A percentile compares a stretch with the other conserved stretches of the same genome.
phyloP scores from a whole-genome alignment of 169 alveolate genomes.

The Eimeria falciformis region DNA sequence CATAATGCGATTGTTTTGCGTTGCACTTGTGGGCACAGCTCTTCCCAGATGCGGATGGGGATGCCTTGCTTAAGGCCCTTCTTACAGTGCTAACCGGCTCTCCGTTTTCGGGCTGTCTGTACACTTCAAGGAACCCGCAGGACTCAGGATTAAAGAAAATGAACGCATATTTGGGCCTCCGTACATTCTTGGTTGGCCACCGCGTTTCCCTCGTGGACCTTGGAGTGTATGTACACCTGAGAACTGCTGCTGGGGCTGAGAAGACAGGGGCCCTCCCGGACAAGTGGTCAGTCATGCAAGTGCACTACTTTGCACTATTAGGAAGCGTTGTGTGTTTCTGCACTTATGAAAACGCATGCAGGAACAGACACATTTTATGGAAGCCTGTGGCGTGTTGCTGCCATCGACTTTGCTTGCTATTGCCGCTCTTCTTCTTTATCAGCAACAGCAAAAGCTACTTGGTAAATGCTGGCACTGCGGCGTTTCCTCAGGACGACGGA shows the following conservation, averaged over 20 bases:
- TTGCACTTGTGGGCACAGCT: too few species aligned
- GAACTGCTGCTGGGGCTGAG: neutral
- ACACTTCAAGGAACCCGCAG: neutral
- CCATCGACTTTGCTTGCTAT: too few species aligned
- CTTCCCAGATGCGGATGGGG: neutral
- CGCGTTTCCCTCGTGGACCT: conserved; percentile 63
- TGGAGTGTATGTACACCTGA: conserved; percentile 34
- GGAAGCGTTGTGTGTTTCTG: too few species aligned
- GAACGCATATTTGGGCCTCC: conserved; percentile 23
- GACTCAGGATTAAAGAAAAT: neutral
- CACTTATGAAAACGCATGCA: too few species aligned
- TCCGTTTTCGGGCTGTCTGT: conserved; percentile 5
- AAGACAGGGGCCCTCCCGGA: conserved; percentile 31
- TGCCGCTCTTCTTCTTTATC: too few species aligned
- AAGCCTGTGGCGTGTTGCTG: too few species aligned
- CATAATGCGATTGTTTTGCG: too few species aligned
- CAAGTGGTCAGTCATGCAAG: neutral
- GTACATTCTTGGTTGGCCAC: conserved; percentile 42
- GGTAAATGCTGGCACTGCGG: too few species aligned
- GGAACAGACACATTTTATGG: too few species aligned
- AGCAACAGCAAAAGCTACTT: too few species aligned
- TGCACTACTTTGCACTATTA: too few species aligned
- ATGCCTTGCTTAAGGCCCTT: neutral
- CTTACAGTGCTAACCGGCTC: neutral
- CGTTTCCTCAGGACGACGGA: neutral